Base-by-base conservation (phyloP, 306 rosid genomes). In the Mimosa pudica region DNA sequence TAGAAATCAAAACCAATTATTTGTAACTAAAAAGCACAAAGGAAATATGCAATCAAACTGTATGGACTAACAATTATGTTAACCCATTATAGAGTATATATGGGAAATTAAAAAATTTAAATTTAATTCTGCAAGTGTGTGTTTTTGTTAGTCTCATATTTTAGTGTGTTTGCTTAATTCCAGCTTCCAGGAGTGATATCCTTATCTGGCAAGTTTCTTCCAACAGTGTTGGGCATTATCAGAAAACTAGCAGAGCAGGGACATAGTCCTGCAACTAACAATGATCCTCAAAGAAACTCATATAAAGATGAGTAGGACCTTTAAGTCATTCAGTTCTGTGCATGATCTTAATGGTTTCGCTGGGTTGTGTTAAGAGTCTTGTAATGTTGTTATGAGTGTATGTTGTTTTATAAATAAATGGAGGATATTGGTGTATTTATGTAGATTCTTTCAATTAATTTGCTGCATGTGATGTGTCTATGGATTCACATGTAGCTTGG, bases 111-210 rank as follows among this genome's bases (percentile, higher is more conserved):
- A 58, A 2, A 60, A 8, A 8, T 24, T 20, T 3, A 60, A 20
- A 1, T 38, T 38, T 24, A 60, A 61, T 61, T 61, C 12, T 30
- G 67, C 6, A 60, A 20, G 0, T 62, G 6, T 4, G n/a, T 32
- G n/a, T 62, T 30, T 58, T 58, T 12, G 42, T 8, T 62, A 1
- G 16, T 4, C 67, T 24, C 16, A 61, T 61, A 4, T 32, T 30
- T 61, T 61, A 61, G 3, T 24, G 1, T 10, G 17, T 8, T 14
- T 61, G 67, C 17, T 61, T 85, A 14, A 16, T 52, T 52, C 79
- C 98, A 96, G 99, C 90, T 96, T 71, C 93, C 99, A 0, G 99
- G 98, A 71, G 78, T 96, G 79, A 75, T 96, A 71, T 90, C 98
- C 36, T 82, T 96, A 89, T 90, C 94, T 11, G 65, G 82, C 82